Evolutionary conservation across 2,329 filamentous ascomycete genomes (phyloP).

Genomic region (Ciborinia camelliae): DNA sequence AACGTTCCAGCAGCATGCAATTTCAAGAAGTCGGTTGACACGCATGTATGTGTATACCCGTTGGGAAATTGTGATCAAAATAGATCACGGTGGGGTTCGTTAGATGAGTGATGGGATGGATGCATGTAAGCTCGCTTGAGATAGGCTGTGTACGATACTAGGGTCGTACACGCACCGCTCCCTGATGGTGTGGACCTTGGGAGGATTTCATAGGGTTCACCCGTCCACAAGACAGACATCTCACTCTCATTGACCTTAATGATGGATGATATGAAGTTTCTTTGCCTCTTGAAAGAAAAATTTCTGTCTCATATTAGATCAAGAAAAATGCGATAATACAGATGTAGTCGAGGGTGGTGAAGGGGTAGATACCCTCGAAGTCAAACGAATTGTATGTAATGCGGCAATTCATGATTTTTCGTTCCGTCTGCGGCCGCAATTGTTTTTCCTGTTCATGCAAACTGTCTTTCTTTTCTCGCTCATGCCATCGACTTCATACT

Average conservation of each 20-base stretch:
- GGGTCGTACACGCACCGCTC: too few relatives aligned
- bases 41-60: background rate
- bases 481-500: background rate
- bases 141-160: background rate
- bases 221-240: too few relatives aligned
- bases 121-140: conserved; percentile 5
- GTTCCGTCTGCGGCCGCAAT: background rate
- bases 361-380: background rate
- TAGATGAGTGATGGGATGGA: background rate
- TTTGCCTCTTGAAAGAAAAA: background rate
- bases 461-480: background rate
- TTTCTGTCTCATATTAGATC: background rate
- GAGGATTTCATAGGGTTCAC: too few relatives aligned
- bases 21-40: background rate
- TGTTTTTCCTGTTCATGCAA: background rate
- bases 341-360: background rate
- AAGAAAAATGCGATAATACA: background rate
- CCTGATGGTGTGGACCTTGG: too few relatives aligned
- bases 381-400: background rate
- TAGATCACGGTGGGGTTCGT: background rate
- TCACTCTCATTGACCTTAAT: too few relatives aligned
- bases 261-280: background rate
- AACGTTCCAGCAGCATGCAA: background rate
- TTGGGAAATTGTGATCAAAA: background rate
- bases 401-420: background rate